phyloP scores from a whole-genome alignment of 2,329 filamentous ascomycete species.

The Penicillium sp. region DNA sequence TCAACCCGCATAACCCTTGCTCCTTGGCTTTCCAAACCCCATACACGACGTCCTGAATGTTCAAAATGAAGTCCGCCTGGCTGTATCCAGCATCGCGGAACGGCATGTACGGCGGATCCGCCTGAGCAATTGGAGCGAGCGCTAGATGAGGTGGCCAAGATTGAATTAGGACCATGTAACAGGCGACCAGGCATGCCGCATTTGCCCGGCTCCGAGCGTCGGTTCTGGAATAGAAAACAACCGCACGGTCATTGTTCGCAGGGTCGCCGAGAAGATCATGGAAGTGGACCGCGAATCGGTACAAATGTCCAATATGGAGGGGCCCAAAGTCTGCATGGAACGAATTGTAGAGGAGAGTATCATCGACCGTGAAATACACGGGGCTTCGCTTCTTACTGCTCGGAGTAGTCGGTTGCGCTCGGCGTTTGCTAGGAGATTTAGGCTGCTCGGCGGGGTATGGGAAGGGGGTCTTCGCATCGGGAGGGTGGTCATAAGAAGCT shows the following conservation, averaged over 20 bases:
- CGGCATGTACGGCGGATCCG: slow-evolving; percentile 97
- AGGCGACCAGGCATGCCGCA: slow-evolving; percentile 90
- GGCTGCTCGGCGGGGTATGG: slow-evolving; percentile 70
- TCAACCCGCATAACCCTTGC: slow-evolving; percentile 85
- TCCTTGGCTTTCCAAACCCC: slow-evolving; percentile 99
- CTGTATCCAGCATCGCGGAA: slow-evolving; percentile 98
- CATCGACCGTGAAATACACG: slow-evolving; percentile 95
- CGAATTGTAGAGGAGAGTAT: slow-evolving; percentile 91
- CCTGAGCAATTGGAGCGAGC: slow-evolving; percentile 91
- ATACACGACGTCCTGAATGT: slow-evolving; percentile 96
- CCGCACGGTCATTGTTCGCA: slow-evolving; percentile 84
- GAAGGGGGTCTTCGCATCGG: slow-evolving; percentile 81
- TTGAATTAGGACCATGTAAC: slow-evolving; percentile 99
- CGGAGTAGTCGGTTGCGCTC: slow-evolving; percentile 64
- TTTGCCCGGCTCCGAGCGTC: slow-evolving; percentile 89
- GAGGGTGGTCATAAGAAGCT: slow-evolving; percentile 84
- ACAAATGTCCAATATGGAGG: slow-evolving; percentile 94
- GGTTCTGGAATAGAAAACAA: slow-evolving; percentile 94
- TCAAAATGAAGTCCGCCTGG: slow-evolving; percentile 94
- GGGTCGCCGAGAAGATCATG: slow-evolving; percentile 93
- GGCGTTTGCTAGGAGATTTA: slow-evolving; percentile 75
- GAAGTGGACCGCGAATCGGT: slow-evolving; percentile 93
- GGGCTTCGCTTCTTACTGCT: slow-evolving; percentile 64
- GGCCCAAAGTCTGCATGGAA: slow-evolving; percentile 99
- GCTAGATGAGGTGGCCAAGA: slow-evolving; percentile 96